Evolutionary conservation across 164 flowering plant genomes (phyloP).

Genomic region (Akebia trifoliata): DNA sequence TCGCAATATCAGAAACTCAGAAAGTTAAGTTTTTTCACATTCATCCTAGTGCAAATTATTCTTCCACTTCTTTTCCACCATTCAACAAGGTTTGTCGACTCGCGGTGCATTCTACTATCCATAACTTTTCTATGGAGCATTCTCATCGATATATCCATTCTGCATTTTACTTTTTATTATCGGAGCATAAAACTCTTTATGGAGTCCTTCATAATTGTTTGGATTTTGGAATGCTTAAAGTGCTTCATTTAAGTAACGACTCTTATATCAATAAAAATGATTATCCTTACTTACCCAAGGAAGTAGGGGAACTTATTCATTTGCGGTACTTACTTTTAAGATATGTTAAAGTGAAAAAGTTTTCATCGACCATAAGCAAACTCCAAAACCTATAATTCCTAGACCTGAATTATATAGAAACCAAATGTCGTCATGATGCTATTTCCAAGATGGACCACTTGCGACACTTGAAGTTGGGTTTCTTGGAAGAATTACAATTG

Average conservation of each 20-base stretch:
- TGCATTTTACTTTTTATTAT: conserved; percentile 1
- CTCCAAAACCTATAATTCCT: conserved; percentile 12
- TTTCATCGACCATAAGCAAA: conserved; percentile 13
- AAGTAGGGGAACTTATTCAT: conserved; percentile 5
- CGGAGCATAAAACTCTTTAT: neutral
- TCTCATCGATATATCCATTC: neutral
- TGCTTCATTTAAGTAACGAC: conserved; percentile 21
- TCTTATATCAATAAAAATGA: no score
- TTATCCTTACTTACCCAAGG: conserved; percentile 6
- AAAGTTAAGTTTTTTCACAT: neutral
- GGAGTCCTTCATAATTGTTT: neutral
- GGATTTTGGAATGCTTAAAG: conserved; percentile 7
- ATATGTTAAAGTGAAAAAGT: conserved; percentile 8
- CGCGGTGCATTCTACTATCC: neutral
- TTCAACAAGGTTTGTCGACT: neutral
- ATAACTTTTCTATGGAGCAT: neutral
- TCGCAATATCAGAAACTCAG: conserved; percentile 1
- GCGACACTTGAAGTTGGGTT: conserved; percentile 10
- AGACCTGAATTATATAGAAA: neutral
- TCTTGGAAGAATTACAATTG: no score
- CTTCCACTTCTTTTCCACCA: neutral
- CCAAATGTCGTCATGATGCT: neutral
- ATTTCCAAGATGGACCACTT: conserved; percentile 16
- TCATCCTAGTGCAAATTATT: neutral
- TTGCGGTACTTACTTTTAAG: conserved; percentile 25